Base-by-base conservation (phyloP, 1,139 yeast species). In the Suhomyces bokatorum region DNA sequence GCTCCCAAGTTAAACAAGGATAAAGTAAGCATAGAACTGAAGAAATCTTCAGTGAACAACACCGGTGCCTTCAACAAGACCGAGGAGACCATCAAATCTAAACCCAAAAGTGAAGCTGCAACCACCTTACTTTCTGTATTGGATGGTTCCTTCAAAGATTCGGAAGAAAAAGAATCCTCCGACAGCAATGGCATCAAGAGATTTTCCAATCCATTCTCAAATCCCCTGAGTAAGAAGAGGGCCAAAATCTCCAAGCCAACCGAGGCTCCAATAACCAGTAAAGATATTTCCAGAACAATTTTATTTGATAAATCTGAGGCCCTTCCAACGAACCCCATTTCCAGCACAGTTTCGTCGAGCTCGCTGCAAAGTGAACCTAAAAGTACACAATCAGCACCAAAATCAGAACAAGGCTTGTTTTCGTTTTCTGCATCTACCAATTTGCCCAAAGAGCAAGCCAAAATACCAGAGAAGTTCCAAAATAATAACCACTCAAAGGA, bases 21-120 rank as follows among this genome's bases (percentile, higher is more conserved):
- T 15, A 14, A 3, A 6, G 37, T 36, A 20, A 28, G 17, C 16
- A 44, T 35, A 36, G 11, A 9, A 22, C 16, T 10, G 24, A 20
- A 20, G 24, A 20, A 20, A 20, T 2, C 24, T 20, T 20, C 24
- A 20, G 24, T 20, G 24, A 20, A 20, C 24, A 20, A 20, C 8
- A 20, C 6, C 24, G 6, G 15, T 33, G n/a, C 13, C n/a, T 12
- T 12, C 7, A 13, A 4, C 4, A 7, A 13, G n/a, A 24, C 13
- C 5, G 11, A 9, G 3, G 9, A 15, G 9, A 13, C 9, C 4
- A 14, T 11, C 3, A 16, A 16, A 10, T 14, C 32, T 3, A 59
- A 55, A 47, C 70, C 73, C 2, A 58, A 81, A 50, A 85, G 90
- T 57, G 75, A 74, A 43, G 78, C 93, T 0, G 95, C 95, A 0